Conservation (phyloP, 257 asterid species). For the Nicotiana benthamiana region DNA sequence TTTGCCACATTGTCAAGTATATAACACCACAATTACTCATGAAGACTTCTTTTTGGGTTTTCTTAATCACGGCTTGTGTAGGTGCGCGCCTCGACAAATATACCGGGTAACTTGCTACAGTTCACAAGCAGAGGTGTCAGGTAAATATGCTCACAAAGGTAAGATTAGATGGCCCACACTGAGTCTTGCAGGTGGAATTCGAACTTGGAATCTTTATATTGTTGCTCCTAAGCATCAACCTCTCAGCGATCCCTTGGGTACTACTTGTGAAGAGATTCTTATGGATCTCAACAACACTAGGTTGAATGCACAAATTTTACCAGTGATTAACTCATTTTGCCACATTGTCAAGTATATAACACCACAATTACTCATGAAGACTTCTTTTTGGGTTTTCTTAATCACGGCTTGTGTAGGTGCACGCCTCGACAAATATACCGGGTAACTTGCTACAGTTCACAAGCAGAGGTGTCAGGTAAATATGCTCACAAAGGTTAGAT, state of each 20-base stretch:
- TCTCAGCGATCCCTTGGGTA: not conserved
- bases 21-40: not conserved
- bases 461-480: not conserved
- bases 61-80: not conserved
- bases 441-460: not conserved
- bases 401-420: not conserved
- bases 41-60: not conserved
- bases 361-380: not conserved
- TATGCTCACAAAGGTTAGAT: not conserved
- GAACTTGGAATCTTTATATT: not conserved
- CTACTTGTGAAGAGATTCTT: conserved; percentile 2
- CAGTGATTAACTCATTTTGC: not conserved
- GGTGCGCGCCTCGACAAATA: not conserved
- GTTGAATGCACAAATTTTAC: not conserved
- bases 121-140: not conserved
- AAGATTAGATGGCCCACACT: not conserved
- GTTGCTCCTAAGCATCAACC: not conserved
- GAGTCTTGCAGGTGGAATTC: not conserved
- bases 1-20: not conserved
- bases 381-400: not conserved
- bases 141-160: not conserved
- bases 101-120: not conserved
- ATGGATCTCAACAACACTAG: not conserved
- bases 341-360: not conserved
- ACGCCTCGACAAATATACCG: not conserved